These are phyloP conservation scores for Saitozyma sp. DNA, from an alignment of 768 basidiomycete species.

Conservation along the genomic window DNA sequence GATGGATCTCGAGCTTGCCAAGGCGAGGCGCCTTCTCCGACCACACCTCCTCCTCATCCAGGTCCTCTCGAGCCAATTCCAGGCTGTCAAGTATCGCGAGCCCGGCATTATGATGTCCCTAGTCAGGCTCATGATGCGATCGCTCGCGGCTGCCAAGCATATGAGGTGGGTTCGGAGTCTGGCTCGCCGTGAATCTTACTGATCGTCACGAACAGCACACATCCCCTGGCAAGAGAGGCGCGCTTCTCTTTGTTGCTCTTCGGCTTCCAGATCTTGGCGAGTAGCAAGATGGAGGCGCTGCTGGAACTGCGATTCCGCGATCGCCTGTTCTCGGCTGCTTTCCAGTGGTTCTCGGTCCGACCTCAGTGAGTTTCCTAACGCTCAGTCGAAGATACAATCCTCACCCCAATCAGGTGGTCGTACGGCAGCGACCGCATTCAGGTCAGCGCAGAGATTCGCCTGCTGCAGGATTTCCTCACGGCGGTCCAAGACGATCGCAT, in stretches of 20 bases:
- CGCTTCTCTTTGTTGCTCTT: conserved; percentile 89
- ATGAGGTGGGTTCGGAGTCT: conserved; percentile 64
- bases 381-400: not conserved
- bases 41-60: conserved; percentile 83
- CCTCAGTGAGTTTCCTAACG: conserved; percentile 68
- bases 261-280: conserved; percentile 86
- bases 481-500: conserved; percentile 74
- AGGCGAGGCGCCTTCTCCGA: conserved; percentile 72
- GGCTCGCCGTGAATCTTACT: not conserved
- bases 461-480: conserved; percentile 78
- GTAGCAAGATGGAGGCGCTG: conserved; percentile 77
- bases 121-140: conserved; percentile 79
- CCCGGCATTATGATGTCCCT: conserved; percentile 81
- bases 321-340: conserved; percentile 73
- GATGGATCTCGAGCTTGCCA: conserved; percentile 69
- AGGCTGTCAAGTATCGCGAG: conserved; percentile 86
- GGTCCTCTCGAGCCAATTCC: conserved; percentile 85
- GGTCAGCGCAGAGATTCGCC: conserved; percentile 80
- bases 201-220: conserved; percentile 63
- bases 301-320: conserved; percentile 76
- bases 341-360: conserved; percentile 89
- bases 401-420: conserved; percentile 69
- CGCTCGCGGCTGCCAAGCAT: conserved; percentile 65
- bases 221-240: conserved; percentile 84
- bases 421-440: conserved; percentile 93